phyloP scores from a whole-genome alignment of 768 basidiomycete species.

The Russula sp. region DNA sequence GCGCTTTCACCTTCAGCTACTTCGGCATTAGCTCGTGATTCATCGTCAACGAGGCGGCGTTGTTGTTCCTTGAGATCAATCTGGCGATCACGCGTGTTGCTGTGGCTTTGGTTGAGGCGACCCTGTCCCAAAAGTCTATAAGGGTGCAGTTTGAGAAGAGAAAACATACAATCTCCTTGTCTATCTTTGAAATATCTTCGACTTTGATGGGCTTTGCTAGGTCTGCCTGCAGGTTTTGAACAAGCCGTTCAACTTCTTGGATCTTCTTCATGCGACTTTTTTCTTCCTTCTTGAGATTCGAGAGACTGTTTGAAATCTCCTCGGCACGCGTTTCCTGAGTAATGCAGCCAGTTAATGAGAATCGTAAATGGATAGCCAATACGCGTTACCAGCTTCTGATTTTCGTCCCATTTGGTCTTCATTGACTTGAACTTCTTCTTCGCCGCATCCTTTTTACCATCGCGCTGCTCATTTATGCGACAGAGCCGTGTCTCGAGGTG shows the following conservation, averaged over 20 bases:
- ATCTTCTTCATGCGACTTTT: constrained; percentile 57
- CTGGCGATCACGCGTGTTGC: constrained; percentile 31
- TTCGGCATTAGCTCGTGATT: constrained; percentile 37
- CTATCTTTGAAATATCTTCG: constrained; percentile 49
- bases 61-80: constrained; percentile 44
- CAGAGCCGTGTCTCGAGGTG: constrained; percentile 33
- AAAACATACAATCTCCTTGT: constrained; percentile 45
- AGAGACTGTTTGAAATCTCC: constrained; percentile 47
- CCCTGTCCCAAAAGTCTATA: constrained; percentile 24
- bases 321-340: constrained; percentile 55
- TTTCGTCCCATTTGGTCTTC: constrained; percentile 45
- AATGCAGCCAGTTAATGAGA: constrained; percentile 15
- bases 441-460: constrained; percentile 54
- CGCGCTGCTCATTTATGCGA: constrained; percentile 46
- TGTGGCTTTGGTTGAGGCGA: constrained; percentile 35
- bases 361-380: constrained; percentile 29
- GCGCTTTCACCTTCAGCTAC: constrained; percentile 31
- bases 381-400: constrained; percentile 50
- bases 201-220: constrained; percentile 50
- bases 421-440: constrained; percentile 51
- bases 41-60: constrained; percentile 38
- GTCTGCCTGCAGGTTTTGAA: constrained; percentile 47
- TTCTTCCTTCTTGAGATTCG: constrained; percentile 58
- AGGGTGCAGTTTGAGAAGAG: not conserved
- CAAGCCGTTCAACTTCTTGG: constrained; percentile 49